Evolutionary conservation across 108 stramenopile species (phyloP).

Genomic region (Poteriospumella lacustris): DNA sequence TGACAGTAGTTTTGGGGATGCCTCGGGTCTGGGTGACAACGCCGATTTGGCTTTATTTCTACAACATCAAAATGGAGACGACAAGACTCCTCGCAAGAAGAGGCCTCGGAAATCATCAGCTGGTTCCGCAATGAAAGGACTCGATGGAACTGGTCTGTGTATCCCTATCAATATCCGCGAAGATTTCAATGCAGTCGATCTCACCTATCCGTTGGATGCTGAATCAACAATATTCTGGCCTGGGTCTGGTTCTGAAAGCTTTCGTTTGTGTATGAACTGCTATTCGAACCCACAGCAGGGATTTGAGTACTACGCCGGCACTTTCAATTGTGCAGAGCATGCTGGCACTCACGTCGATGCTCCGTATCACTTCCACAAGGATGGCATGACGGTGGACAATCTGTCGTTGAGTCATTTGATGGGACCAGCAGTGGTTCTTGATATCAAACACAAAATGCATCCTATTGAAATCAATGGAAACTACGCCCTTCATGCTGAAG

Average conservation of each 20-base stretch:
- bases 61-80: too few species aligned
- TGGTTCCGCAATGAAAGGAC: too few species aligned
- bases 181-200: neutral
- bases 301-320: neutral
- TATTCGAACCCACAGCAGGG: neutral
- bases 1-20: too few species aligned
- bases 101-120: too few species aligned
- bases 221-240: conserved; percentile 1
- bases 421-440: neutral
- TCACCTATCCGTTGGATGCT: conserved; percentile 1
- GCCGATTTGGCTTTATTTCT: too few species aligned
- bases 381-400: neutral
- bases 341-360: conserved; percentile 15
- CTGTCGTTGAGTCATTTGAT: neutral
- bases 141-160: too few species aligned
- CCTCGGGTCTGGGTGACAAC: too few species aligned
- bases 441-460: neutral
- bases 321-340: neutral
- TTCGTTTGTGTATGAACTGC: conserved; percentile 1
- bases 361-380: neutral
- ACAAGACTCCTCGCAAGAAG: too few species aligned
- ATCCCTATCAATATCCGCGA: too few species aligned
- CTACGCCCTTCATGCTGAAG: neutral
- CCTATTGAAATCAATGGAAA: neutral
- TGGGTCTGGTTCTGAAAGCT: neutral